Conservation (phyloP, 768 basidiomycete species). For the Amanita inopinata region DNA sequence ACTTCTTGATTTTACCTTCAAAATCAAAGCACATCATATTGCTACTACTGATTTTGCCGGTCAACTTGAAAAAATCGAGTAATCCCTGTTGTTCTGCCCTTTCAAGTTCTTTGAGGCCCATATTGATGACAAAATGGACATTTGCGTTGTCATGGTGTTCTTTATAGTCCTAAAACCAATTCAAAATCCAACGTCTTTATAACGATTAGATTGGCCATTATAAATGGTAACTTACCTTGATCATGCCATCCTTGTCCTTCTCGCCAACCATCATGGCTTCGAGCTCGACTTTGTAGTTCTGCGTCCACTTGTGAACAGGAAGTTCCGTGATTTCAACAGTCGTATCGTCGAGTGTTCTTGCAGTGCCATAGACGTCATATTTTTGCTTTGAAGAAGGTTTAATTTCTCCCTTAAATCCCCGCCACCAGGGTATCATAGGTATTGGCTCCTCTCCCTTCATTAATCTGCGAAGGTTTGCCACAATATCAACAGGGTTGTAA, state of each 20-base stretch:
- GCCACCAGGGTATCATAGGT: conserved; percentile 95
- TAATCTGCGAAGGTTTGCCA: conserved; percentile 74
- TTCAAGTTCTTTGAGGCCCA: conserved; percentile 71
- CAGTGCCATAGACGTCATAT: conserved; percentile 70
- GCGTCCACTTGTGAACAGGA: conserved; percentile 93
- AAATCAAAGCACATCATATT: conserved; percentile 99
- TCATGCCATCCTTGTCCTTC: conserved; percentile 59
- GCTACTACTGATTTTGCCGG: conserved; percentile 71
- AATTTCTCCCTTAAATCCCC: conserved; percentile 87
- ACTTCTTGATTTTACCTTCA: conserved; percentile 93
- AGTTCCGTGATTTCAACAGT: conserved; percentile 93
- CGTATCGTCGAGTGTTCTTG: conserved; percentile 70
- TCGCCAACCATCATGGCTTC: conserved; percentile 78
- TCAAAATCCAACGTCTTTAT: background rate
- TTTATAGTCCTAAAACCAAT: conserved; percentile 72
- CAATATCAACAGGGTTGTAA: conserved; percentile 88
- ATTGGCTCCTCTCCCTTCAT: conserved; percentile 80
- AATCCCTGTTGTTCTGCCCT: conserved; percentile 88
- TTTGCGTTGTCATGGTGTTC: conserved; percentile 92
- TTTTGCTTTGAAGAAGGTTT: conserved; percentile 76
- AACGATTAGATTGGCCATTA: background rate
- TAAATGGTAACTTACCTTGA: conserved; percentile 62
- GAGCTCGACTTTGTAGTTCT: conserved; percentile 83
- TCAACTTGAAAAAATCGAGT: conserved; percentile 85
- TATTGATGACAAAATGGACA: conserved; percentile 79